phyloP scores from a whole-genome alignment of 495 filamentous ascomycete species.

The Schizothecium vesticola region DNA sequence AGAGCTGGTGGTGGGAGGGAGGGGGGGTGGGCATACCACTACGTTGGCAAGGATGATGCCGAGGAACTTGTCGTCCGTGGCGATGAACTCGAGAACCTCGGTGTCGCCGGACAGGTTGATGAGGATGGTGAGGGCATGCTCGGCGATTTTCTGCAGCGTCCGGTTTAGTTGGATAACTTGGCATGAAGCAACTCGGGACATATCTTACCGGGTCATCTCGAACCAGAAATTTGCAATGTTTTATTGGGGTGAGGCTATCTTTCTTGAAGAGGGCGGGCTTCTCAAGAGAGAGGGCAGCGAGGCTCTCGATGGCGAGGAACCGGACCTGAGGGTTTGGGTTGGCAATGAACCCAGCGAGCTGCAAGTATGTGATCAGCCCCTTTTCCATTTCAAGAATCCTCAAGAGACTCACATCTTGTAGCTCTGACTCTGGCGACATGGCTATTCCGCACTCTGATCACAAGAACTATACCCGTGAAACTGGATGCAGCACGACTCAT shows the following conservation, averaged over 20 bases:
- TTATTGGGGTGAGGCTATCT: constrained; percentile 69
- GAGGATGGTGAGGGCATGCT: constrained; percentile 87
- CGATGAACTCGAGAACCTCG: constrained; percentile 66
- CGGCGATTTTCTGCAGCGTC: constrained; percentile 66
- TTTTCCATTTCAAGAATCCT: not conserved
- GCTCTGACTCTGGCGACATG: constrained; percentile 78
- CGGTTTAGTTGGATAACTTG: not conserved
- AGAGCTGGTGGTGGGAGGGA: constrained; percentile 10
- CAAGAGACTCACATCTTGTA: constrained; percentile 61
- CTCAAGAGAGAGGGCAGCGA: constrained; percentile 74
- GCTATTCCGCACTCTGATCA: not conserved
- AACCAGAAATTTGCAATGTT: constrained; percentile 83
- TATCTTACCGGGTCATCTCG: constrained; percentile 67
- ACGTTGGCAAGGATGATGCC: constrained; percentile 64
- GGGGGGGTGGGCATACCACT: constrained; percentile 55
- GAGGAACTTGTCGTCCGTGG: constrained; percentile 75
- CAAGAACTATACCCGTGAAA: not conserved
- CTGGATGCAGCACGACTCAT: not conserved
- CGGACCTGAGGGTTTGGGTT: constrained; percentile 84
- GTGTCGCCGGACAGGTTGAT: constrained; percentile 81
- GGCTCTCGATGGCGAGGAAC: constrained; percentile 67
- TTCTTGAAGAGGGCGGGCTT: constrained; percentile 81
- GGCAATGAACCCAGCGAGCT: constrained; percentile 90
- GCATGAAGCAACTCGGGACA: not conserved
- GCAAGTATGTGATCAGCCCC: not conserved